Evolutionary conservation across 768 basidiomycete genomes (phyloP).

Genomic region (Mycena amicta): DNA sequence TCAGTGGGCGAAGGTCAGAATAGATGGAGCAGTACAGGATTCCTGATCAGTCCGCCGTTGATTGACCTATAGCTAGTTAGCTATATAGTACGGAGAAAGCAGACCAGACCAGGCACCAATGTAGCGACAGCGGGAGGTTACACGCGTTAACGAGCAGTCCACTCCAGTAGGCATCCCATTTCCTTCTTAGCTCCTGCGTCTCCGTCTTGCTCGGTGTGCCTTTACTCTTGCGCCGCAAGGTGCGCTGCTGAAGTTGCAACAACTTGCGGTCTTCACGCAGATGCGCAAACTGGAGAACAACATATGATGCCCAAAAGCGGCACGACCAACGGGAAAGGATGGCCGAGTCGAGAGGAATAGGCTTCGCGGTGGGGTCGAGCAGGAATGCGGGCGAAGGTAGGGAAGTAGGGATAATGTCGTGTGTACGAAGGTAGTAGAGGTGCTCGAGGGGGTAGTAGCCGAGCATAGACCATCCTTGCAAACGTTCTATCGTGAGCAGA

Average conservation of each 20-base stretch:
- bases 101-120: constrained; percentile 71
- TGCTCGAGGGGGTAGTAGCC: constrained; percentile 82
- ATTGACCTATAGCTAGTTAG: constrained; percentile 53
- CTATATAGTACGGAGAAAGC: neutral
- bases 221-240: constrained; percentile 56
- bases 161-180: constrained; percentile 71
- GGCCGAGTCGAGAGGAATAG: constrained; percentile 47
- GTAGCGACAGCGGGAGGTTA: constrained; percentile 81
- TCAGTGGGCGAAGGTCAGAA: neutral
- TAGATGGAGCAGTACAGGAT: neutral
- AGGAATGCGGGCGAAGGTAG: constrained; percentile 49
- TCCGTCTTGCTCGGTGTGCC: constrained; percentile 52
- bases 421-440: constrained; percentile 64
- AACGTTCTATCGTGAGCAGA: constrained; percentile 74
- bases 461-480: constrained; percentile 81
- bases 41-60: constrained; percentile 58
- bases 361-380: constrained; percentile 43
- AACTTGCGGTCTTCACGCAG: constrained; percentile 68
- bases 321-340: constrained; percentile 69
- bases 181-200: constrained; percentile 54
- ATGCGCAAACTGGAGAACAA: constrained; percentile 75
- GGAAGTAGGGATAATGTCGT: constrained; percentile 61
- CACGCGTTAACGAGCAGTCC: constrained; percentile 73
- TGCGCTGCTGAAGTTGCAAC: constrained; percentile 54
- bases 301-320: constrained; percentile 81